These are phyloP conservation scores for Suillus lakei DNA, from an alignment of 768 basidiomycete genomes.

Conservation along the genomic window DNA sequence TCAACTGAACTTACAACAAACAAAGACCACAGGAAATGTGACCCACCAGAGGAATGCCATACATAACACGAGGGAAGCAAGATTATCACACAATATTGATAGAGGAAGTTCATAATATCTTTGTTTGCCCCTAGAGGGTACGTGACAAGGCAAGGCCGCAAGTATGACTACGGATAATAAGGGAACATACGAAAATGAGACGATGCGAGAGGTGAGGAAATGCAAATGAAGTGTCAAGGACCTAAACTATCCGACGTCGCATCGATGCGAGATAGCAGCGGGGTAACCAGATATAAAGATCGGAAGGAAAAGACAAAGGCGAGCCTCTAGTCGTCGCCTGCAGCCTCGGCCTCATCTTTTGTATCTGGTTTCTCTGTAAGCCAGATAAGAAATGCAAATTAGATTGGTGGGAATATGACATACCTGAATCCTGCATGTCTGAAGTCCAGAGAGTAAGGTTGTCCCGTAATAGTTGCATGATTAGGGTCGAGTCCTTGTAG, in stretches of 20 bases:
- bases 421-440: constrained; percentile 93
- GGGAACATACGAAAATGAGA: constrained; percentile 29
- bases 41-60: too few species aligned
- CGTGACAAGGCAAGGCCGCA: constrained; percentile 29
- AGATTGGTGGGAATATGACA: constrained; percentile 29
- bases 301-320: constrained; percentile 22
- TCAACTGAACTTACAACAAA: not conserved
- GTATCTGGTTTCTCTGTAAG: constrained; percentile 69
- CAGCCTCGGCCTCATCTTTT: constrained; percentile 71
- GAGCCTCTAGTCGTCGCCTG: constrained; percentile 65
- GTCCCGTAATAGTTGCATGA: constrained; percentile 96
- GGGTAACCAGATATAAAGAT: constrained; percentile 19
- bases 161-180: constrained; percentile 42
- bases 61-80: too few species aligned
- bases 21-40: not conserved
- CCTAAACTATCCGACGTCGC: constrained; percentile 21
- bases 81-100: not conserved
- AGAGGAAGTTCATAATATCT: constrained; percentile 32
- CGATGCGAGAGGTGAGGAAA: constrained; percentile 38
- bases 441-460: constrained; percentile 99
- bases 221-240: constrained; percentile 36
- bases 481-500: constrained; percentile 98
- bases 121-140: constrained; percentile 38
- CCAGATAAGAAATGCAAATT: constrained; percentile 17
- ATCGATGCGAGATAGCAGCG: constrained; percentile 15